phyloP scores from a whole-genome alignment of 352 stramenopile genomes.

The Proteromonas lacertae region DNA sequence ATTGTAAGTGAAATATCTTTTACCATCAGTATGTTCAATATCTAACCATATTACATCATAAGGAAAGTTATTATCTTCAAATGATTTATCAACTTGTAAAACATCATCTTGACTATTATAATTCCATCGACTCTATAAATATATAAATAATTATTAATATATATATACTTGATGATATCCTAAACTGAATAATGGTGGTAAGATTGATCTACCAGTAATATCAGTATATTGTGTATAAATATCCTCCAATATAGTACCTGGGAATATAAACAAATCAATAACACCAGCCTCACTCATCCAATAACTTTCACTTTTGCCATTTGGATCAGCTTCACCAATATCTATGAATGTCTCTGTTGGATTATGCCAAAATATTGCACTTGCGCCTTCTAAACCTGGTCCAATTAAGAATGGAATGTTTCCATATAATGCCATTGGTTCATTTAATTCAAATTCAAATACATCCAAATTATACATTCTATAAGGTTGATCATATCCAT shows the following conservation, averaged over 20 bases:
- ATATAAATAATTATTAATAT: too few species aligned
- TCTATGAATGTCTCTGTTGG: constrained; percentile 94
- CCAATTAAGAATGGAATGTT: too few species aligned
- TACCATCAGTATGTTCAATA: constrained; percentile 95
- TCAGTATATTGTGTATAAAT: constrained; percentile 57
- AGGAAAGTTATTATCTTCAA: constrained; percentile 81
- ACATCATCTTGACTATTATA: constrained; percentile 24
- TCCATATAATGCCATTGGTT: constrained; percentile 92
- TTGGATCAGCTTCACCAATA: constrained; percentile 15
- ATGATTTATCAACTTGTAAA: too few species aligned
- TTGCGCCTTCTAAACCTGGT: too few species aligned
- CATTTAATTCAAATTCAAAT: constrained; percentile 95
- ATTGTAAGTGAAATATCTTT: constrained; percentile 80
- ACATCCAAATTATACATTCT: constrained; percentile 96
- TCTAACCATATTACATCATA: constrained; percentile 98
- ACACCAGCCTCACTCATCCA: constrained; percentile 78
- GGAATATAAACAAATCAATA: constrained; percentile 77
- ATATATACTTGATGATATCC: constrained; percentile 96
- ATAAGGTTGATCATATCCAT: constrained; percentile 67
- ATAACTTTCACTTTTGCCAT: constrained; percentile 25
- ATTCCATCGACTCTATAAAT: constrained; percentile 65
- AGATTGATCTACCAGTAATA: constrained; percentile 46
- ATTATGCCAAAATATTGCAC: constrained; percentile 96
- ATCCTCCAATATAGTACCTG: constrained; percentile 29
- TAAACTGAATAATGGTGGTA: constrained; percentile 78